Conservation (phyloP, 2,329 filamentous ascomycete species). For the Aspergillus fischeri region DNA sequence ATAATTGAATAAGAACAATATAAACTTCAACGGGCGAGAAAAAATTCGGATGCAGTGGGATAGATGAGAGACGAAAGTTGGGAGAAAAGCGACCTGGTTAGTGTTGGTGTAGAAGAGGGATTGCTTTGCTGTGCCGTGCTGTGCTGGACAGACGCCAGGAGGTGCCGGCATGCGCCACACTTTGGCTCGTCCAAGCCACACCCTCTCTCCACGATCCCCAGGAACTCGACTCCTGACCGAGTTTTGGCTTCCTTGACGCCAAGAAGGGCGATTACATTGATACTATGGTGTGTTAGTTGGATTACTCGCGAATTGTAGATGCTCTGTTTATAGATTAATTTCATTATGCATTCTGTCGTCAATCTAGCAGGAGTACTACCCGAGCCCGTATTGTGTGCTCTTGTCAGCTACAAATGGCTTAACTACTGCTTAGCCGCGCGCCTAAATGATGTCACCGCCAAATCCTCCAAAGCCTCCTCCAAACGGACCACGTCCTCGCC, state of each 20-base stretch:
- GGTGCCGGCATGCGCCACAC: constrained; percentile 18
- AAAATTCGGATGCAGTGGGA: neutral
- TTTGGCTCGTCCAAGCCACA: constrained; percentile 9
- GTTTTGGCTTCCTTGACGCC: neutral
- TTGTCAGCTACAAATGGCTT: neutral
- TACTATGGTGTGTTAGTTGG: neutral
- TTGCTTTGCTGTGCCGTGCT: constrained; percentile 4
- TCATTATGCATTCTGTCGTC: neutral
- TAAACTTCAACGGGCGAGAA: neutral
- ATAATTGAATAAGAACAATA: neutral
- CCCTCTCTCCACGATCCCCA: neutral
- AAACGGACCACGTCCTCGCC: constrained; percentile 43
- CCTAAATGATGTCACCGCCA: constrained; percentile 41
- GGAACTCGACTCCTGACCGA: neutral
- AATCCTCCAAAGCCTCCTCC: constrained; percentile 38
- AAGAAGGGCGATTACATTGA: neutral
- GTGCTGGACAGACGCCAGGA: constrained; percentile 3
- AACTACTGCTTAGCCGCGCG: constrained; percentile 4
- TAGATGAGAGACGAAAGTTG: constrained; percentile 1
- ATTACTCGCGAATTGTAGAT: neutral
- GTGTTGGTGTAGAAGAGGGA: constrained; percentile 8
- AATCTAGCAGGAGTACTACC: neutral
- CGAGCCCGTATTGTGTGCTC: neutral
- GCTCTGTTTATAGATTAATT: neutral
- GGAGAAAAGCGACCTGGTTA: neutral